Evolutionary conservation across 495 filamentous ascomycete species (phyloP).

Genomic region (Penicillium chermesinum): DNA sequence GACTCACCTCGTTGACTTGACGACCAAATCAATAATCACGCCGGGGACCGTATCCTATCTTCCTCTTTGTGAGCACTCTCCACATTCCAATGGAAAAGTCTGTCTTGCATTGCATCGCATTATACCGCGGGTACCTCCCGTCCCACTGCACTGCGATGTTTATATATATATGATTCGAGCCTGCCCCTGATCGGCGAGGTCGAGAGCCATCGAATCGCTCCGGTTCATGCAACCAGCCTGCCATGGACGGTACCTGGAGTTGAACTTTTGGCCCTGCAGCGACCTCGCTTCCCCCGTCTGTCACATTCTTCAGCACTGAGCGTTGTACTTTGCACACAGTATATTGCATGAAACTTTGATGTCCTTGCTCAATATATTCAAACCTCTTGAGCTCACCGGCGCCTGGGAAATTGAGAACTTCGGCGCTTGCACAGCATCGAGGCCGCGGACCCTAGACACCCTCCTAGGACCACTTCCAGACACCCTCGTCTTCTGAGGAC

Average conservation of each 20-base stretch:
- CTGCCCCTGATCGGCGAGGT: slow-evolving; percentile 20
- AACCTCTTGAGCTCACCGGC: no score
- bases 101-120: slow-evolving; percentile 24
- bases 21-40: neutral
- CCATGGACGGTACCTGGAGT: neutral
- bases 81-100: slow-evolving; percentile 30
- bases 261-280: slow-evolving; percentile 3
- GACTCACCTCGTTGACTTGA: neutral
- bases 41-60: neutral
- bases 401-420: no score
- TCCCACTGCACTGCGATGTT: slow-evolving; percentile 6
- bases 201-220: slow-evolving; percentile 6
- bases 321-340: neutral
- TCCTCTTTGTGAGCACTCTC: neutral
- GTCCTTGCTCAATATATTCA: no score
- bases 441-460: no score
- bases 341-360: slow-evolving; percentile 3
- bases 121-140: slow-evolving; percentile 10
- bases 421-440: no score
- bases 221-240: neutral
- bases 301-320: slow-evolving; percentile 6
- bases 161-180: slow-evolving; percentile 18
- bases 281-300: slow-evolving; percentile 11
- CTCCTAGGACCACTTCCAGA: no score
- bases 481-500: neutral